Percentiles rank a stretch among this genome's conserved stretches.
phyloP scores from a whole-genome alignment of 495 filamentous ascomycete genomes.

The Aspergillus ostianus region DNA sequence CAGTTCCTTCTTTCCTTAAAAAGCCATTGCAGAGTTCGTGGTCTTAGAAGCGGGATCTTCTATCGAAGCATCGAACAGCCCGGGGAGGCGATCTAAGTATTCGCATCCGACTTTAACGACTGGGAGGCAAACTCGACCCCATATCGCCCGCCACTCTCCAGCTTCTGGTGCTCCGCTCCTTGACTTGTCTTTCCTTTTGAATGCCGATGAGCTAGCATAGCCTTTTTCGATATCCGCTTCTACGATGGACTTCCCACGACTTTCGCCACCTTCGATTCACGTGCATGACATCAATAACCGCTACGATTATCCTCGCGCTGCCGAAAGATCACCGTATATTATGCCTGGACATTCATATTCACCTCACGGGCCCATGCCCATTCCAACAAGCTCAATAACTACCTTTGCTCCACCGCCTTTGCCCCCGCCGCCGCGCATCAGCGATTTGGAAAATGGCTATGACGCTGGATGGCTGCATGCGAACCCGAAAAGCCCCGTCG shows the following conservation, averaged over 20 bases:
- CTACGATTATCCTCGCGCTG: conserved; percentile 22
- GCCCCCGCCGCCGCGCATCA: conserved; percentile 58
- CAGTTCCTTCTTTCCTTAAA: conserved; percentile 2
- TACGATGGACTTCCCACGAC: conserved; percentile 58
- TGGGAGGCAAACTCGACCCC: conserved; percentile 1
- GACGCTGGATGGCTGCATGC: conserved; percentile 62
- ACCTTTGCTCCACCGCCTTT: conserved; percentile 58
- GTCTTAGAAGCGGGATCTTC: conserved; percentile 24
- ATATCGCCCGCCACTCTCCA: neutral
- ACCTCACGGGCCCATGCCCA: conserved; percentile 54
- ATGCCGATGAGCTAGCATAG: conserved; percentile 16
- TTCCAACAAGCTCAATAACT: conserved; percentile 46
- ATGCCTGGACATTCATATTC: conserved; percentile 38
- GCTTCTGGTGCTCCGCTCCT: neutral
- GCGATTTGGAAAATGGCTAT: conserved; percentile 51
- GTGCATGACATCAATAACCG: conserved; percentile 50
- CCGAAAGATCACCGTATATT: conserved; percentile 20
- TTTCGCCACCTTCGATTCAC: conserved; percentile 53
- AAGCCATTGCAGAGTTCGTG: neutral
- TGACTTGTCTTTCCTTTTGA: conserved; percentile 5
- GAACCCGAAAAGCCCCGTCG: conserved; percentile 38
- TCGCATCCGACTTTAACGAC: conserved; percentile 3
- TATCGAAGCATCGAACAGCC: conserved; percentile 4
- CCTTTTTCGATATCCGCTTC: conserved; percentile 13
- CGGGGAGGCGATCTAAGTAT: neutral